Evolutionary conservation across 495 filamentous ascomycete species (phyloP).

Genomic region (Hypoxylon rickii): DNA sequence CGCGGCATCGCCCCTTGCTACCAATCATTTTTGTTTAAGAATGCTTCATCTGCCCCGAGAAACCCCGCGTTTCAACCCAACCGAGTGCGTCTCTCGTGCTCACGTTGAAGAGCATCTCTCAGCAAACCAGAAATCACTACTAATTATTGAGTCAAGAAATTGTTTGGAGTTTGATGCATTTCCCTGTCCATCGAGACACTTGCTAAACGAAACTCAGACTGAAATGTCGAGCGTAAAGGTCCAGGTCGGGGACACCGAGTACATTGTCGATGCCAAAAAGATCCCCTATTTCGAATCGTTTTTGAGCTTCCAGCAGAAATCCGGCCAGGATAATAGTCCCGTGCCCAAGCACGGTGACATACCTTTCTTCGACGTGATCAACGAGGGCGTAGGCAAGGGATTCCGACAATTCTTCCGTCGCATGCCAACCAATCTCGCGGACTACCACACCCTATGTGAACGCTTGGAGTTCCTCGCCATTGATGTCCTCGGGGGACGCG

Average conservation of each 20-base stretch:
- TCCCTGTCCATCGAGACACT: too few species aligned
- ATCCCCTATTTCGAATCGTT: constrained; percentile 9
- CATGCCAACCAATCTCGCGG: constrained; percentile 26
- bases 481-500: constrained; percentile 13
- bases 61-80: too few species aligned
- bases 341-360: not conserved
- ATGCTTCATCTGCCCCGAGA: too few species aligned
- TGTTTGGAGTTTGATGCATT: too few species aligned
- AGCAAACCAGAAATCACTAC: too few species aligned
- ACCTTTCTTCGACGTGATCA: constrained; percentile 9
- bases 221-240: not conserved
- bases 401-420: constrained; percentile 36
- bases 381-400: constrained; percentile 15
- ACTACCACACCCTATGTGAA: constrained; percentile 31
- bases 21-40: too few species aligned
- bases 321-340: constrained; percentile 3
- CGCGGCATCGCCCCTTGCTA: too few species aligned
- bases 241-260: not conserved
- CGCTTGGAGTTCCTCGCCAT: constrained; percentile 23
- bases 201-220: not conserved
- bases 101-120: too few species aligned
- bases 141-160: too few species aligned
- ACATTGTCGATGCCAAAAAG: not conserved
- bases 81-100: too few species aligned
- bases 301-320: constrained; percentile 2